Evolutionary conservation across 495 filamentous ascomycete species (phyloP).

Genomic region (Gamarada debralockiae): DNA sequence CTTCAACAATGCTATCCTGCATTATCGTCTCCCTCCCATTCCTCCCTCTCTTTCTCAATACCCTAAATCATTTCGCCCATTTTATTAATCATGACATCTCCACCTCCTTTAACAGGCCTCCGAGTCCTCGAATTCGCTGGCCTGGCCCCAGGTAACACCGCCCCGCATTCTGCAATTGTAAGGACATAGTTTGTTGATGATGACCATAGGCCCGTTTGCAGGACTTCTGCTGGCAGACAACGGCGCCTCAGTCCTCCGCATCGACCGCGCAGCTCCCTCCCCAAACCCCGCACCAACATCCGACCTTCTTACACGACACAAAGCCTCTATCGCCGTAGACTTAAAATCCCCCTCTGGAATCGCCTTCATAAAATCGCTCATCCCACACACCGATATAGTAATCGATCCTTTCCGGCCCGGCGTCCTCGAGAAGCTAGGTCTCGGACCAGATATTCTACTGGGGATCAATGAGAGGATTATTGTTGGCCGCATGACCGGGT

Average conservation of each 20-base stretch:
- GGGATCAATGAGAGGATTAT: conserved; percentile 70
- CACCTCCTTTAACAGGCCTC: conserved; percentile 67
- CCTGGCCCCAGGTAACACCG: conserved; percentile 74
- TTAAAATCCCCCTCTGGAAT: conserved; percentile 63
- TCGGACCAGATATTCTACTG: conserved; percentile 64
- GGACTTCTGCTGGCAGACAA: conserved; percentile 86
- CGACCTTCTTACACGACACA: conserved; percentile 75
- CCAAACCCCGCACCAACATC: conserved; percentile 38
- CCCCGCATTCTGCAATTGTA: background rate
- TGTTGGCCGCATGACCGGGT: conserved; percentile 83
- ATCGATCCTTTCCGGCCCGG: conserved; percentile 94
- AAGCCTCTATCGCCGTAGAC: conserved; percentile 72
- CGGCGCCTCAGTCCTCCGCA: conserved; percentile 80
- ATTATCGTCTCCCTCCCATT: no score
- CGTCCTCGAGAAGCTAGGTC: conserved; percentile 76
- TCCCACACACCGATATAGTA: conserved; percentile 64
- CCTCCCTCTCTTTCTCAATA: no score
- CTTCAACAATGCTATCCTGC: no score
- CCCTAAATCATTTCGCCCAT: no score
- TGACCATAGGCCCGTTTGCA: conserved; percentile 71
- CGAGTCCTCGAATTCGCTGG: conserved; percentile 88
- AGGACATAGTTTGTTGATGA: background rate
- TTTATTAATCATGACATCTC: conserved; percentile 16
- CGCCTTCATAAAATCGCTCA: conserved; percentile 60
- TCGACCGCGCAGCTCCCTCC: conserved; percentile 61